Conservation (phyloP, 352 stramenopile genomes). For the Plasmopara muralis region DNA sequence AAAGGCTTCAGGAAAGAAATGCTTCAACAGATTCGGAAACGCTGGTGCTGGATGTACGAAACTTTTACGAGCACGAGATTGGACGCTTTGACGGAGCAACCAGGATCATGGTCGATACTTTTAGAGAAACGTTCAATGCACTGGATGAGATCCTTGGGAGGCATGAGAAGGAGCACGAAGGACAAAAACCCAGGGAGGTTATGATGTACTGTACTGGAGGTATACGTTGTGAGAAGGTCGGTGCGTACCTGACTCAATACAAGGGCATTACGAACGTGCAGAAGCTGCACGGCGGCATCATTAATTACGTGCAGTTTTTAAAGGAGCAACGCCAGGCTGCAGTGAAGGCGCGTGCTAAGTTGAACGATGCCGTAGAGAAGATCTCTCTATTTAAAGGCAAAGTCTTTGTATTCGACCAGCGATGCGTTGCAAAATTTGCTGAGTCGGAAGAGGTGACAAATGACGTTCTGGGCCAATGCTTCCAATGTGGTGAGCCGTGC, state of each 20-base stretch:
- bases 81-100: slow-evolving; percentile 50
- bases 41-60: slow-evolving; percentile 45
- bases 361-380: slow-evolving; percentile 6
- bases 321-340: slow-evolving; percentile 26
- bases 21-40: slow-evolving; percentile 17
- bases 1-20: slow-evolving; percentile 32
- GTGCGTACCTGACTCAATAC: slow-evolving; percentile 54
- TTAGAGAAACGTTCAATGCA: slow-evolving; percentile 46
- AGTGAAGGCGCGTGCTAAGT: slow-evolving; percentile 4
- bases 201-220: slow-evolving; percentile 70
- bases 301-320: slow-evolving; percentile 53
- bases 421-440: slow-evolving; percentile 37
- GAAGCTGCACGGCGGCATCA: slow-evolving; percentile 52
- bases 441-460: slow-evolving; percentile 43
- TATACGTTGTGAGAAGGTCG: slow-evolving; percentile 61
- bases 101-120: slow-evolving; percentile 60
- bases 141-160: slow-evolving; percentile 40
- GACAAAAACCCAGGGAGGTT: slow-evolving; percentile 34
- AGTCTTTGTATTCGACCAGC: slow-evolving; percentile 79
- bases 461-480: slow-evolving; percentile 58
- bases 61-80: slow-evolving; percentile 60
- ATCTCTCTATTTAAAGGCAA: slow-evolving; percentile 40
- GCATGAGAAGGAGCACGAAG: slow-evolving; percentile 27
- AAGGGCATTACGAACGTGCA: slow-evolving; percentile 49
- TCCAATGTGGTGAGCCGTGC: slow-evolving; percentile 50